phyloP scores from a whole-genome alignment of 257 asterid genomes.

The Nicotiana paniculata region DNA sequence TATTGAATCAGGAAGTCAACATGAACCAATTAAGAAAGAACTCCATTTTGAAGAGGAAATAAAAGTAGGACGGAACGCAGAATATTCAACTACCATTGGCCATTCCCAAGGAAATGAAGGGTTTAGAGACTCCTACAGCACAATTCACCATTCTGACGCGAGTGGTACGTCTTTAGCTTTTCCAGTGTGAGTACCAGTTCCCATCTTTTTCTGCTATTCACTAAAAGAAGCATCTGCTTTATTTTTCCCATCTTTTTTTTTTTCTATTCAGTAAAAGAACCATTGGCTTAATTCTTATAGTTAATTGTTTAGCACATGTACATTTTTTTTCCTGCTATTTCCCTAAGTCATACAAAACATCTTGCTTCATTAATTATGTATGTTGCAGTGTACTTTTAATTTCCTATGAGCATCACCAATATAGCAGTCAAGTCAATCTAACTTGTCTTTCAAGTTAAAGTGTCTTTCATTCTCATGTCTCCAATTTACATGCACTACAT shows the following conservation, averaged over 20 bases:
- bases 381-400: not conserved
- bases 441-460: not conserved
- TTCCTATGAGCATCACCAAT: not conserved
- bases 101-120: not conserved
- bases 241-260: too few relatives aligned
- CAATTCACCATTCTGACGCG: slow-evolving; percentile 14
- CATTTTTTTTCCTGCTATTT: not conserved
- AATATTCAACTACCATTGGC: not conserved
- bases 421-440: not conserved
- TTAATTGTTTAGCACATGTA: not conserved
- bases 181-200: slow-evolving; percentile 34
- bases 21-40: slow-evolving; percentile 14
- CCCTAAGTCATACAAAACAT: not conserved
- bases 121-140: slow-evolving; percentile 10
- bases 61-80: not conserved
- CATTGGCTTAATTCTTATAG: not conserved
- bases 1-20: slow-evolving; percentile 6
- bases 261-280: not conserved
- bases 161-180: slow-evolving; percentile 17
- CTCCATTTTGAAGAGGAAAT: slow-evolving; percentile 14
- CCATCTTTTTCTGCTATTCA: not conserved
- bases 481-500: not conserved
- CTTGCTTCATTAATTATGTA: not conserved
- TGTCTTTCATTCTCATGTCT: not conserved
- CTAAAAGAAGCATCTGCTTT: not conserved